Evolutionary conservation across 495 filamentous ascomycete genomes (phyloP).

Genomic region (Trichoderma asperelloides): DNA sequence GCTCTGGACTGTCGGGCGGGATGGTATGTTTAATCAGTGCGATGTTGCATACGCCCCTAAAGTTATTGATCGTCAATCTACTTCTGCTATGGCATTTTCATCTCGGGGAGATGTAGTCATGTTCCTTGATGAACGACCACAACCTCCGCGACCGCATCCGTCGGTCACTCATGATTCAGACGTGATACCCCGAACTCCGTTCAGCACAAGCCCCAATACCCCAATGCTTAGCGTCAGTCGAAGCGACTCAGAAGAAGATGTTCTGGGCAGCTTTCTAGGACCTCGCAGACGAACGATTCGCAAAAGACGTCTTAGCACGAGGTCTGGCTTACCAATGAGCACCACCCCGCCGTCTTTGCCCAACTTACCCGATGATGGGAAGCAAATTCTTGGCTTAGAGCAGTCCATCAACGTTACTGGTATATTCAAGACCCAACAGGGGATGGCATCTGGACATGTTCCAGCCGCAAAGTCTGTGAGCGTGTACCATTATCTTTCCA

Average conservation of each 20-base stretch:
- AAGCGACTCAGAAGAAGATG: constrained; percentile 59
- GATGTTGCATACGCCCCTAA: constrained; percentile 77
- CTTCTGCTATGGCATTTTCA: constrained; percentile 56
- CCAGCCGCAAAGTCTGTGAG: constrained; percentile 44
- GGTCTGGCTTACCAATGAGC: constrained; percentile 28
- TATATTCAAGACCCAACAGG: constrained; percentile 45
- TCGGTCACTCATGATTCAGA: constrained; percentile 22
- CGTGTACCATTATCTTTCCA: constrained; percentile 50
- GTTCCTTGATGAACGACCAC: constrained; percentile 42
- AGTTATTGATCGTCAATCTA: constrained; percentile 61
- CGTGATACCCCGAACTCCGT: constrained; percentile 24
- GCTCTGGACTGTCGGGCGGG: constrained; percentile 82
- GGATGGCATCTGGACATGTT: constrained; percentile 53
- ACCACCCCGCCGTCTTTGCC: constrained; percentile 51
- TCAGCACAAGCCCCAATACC: constrained; percentile 33
- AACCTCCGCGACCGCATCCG: constrained; percentile 28
- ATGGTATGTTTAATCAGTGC: constrained; percentile 77
- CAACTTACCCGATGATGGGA: constrained; percentile 27
- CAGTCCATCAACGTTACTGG: constrained; percentile 51
- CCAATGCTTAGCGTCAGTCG: constrained; percentile 46
- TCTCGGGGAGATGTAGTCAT: constrained; percentile 50
- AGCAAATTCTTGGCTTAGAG: constrained; percentile 48
- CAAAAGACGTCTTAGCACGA: constrained; percentile 29
- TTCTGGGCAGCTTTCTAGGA: constrained; percentile 51
- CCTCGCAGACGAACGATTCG: constrained; percentile 32